phyloP scores from a whole-genome alignment of 148 eudicot species.

The Heliamphora exappendiculata region DNA sequence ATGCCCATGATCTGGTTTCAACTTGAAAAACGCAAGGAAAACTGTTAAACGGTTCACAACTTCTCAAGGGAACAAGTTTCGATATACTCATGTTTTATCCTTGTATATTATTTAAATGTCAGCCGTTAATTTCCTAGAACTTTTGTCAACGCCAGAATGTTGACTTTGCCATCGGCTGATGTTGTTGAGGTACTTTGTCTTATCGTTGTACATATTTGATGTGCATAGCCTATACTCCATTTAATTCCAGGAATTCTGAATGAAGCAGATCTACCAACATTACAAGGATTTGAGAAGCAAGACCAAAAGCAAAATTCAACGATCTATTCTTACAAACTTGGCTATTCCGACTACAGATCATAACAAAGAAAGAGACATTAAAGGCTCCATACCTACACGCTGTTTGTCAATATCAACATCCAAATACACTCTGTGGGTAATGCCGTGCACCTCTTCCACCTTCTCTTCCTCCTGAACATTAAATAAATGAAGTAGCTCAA shows the following conservation, averaged over 20 bases:
- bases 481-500: conserved; percentile 5
- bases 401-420: conserved; percentile 96
- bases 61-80: no score
- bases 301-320: conserved; percentile 6
- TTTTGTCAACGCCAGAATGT: no score
- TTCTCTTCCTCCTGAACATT: conserved; percentile 35
- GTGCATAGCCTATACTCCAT: no score
- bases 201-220: no score
- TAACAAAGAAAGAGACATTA: background rate
- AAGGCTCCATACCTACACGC: conserved; percentile 50
- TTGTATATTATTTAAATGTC: no score
- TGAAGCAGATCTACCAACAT: background rate
- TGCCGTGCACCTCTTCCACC: conserved; percentile 53
- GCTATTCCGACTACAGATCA: background rate
- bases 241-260: background rate
- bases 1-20: no score
- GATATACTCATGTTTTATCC: no score
- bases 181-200: no score
- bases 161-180: no score
- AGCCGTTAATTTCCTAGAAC: no score
- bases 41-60: no score
- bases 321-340: background rate
- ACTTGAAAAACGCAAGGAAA: no score
- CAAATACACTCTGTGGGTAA: conserved; percentile 80
- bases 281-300: background rate